Conservation (phyloP, 257 asterid genomes). For the Solanum bulbocastanum region DNA sequence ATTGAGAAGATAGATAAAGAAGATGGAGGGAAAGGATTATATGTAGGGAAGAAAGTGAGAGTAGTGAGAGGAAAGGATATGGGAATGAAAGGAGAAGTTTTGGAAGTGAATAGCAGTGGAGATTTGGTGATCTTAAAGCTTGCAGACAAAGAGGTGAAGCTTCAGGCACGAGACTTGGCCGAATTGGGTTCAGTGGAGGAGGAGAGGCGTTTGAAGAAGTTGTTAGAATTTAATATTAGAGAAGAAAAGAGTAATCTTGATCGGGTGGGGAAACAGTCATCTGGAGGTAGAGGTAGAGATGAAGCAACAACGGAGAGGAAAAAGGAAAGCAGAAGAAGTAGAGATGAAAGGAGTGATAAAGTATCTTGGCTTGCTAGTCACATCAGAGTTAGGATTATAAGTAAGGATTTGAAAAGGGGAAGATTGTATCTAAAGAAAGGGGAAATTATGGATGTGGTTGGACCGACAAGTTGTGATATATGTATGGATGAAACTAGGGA, state of each 20-base stretch:
- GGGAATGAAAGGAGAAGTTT: slow-evolving; percentile 56
- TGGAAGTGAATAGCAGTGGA: slow-evolving; percentile 43
- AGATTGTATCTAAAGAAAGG: slow-evolving; percentile 63
- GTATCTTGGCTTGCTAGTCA: slow-evolving; percentile 65
- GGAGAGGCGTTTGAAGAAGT: slow-evolving; percentile 49
- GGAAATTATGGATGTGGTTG: slow-evolving; percentile 66
- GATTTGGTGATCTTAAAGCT: slow-evolving; percentile 40
- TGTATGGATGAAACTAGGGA: slow-evolving; percentile 60
- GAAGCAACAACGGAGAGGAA: background rate
- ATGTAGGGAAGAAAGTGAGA: slow-evolving; percentile 53
- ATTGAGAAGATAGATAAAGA: slow-evolving; percentile 16
- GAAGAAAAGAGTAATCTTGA: slow-evolving; percentile 3
- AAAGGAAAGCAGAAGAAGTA: slow-evolving; percentile 4
- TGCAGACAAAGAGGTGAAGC: slow-evolving; percentile 36
- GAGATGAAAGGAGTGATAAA: slow-evolving; percentile 9
- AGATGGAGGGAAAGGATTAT: slow-evolving; percentile 18
- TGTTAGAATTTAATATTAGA: slow-evolving; percentile 30
- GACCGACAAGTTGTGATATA: slow-evolving; percentile 61
- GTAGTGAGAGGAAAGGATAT: slow-evolving; percentile 51
- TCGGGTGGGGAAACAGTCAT: background rate
- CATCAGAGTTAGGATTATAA: slow-evolving; percentile 65
- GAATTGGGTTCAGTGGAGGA: slow-evolving; percentile 66
- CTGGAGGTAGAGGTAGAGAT: background rate
- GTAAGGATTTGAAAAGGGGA: slow-evolving; percentile 61
- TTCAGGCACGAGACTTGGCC: slow-evolving; percentile 37